Conservation (phyloP, 2,329 filamentous ascomycete genomes). For the Monosporascus sp. region DNA sequence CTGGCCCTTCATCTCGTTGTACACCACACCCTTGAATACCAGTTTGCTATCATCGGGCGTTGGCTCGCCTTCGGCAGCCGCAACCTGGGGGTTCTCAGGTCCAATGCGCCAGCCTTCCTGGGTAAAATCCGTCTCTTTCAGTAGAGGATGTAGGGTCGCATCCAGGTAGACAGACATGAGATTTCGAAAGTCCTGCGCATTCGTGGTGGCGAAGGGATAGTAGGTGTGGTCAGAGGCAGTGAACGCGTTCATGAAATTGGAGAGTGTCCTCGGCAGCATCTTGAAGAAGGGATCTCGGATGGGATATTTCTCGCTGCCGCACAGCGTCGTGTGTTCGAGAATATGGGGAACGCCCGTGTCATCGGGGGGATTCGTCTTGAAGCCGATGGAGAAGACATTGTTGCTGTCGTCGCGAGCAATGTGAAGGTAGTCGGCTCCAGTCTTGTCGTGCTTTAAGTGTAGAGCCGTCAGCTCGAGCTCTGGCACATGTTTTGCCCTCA, state of each 20-base stretch:
- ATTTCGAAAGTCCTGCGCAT: conserved; percentile 91
- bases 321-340: conserved; percentile 93
- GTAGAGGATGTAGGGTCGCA: conserved; percentile 81
- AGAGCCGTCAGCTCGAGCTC: conserved; percentile 90
- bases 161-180: conserved; percentile 95
- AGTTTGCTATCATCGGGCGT: conserved; percentile 59
- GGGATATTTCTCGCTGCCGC: conserved; percentile 95
- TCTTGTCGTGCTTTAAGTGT: conserved; percentile 89
- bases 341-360: conserved; percentile 96
- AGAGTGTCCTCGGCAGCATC: conserved; percentile 96
- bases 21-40: conserved; percentile 96
- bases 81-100: conserved; percentile 74
- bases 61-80: conserved; percentile 34
- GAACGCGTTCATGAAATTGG: conserved; percentile 99
- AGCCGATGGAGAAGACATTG: conserved; percentile 98
- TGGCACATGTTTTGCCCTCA: conserved; percentile 84
- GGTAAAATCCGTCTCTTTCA: conserved; percentile 87
- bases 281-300: conserved; percentile 99
- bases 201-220: conserved; percentile 97
- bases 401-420: conserved; percentile 93
- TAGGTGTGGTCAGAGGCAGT: conserved; percentile 95
- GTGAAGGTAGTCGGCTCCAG: conserved; percentile 91
- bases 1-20: conserved; percentile 99
- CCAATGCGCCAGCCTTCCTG: conserved; percentile 97
- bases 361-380: conserved; percentile 97